Evolutionary conservation across 345 rosid genomes (phyloP).

Genomic region (Draba incana): DNA sequence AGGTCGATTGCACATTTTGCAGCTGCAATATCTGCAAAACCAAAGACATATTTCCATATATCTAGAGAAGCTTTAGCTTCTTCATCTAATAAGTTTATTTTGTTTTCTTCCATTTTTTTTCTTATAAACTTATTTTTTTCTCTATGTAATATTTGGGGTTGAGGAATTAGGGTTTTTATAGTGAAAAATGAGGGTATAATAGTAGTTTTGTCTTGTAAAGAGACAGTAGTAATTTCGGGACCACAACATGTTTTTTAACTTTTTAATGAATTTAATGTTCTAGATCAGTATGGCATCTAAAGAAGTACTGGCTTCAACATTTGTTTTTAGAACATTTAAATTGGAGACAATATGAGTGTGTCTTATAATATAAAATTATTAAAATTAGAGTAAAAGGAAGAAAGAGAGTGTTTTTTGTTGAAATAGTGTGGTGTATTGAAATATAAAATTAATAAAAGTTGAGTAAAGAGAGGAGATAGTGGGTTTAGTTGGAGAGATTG

Average conservation of each 20-base stretch:
- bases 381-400: too few relatives aligned
- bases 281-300: not conserved
- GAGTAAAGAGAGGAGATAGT: too few relatives aligned
- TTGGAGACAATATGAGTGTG: too few relatives aligned
- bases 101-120: slow-evolving; percentile 34
- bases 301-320: not conserved
- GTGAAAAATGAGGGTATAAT: not conserved
- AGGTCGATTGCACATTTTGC: slow-evolving; percentile 83
- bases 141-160: slow-evolving; percentile 12
- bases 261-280: not conserved
- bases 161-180: slow-evolving; percentile 20
- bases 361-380: too few relatives aligned
- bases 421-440: too few relatives aligned
- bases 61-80: slow-evolving; percentile 54
- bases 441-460: too few relatives aligned
- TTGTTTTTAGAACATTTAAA: not conserved
- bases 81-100: slow-evolving; percentile 34
- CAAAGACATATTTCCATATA: slow-evolving; percentile 59
- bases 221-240: not conserved
- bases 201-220: not conserved
- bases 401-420: too few relatives aligned
- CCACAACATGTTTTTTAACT: not conserved
- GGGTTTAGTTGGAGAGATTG: too few relatives aligned
- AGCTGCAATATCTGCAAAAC: slow-evolving; percentile 57
- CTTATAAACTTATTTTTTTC: not conserved